A percentile compares a stretch with the other conserved stretches of the same genome.
Conservation (phyloP, 2,329 filamentous ascomycete genomes). For the Tolypocladium inflatum region DNA sequence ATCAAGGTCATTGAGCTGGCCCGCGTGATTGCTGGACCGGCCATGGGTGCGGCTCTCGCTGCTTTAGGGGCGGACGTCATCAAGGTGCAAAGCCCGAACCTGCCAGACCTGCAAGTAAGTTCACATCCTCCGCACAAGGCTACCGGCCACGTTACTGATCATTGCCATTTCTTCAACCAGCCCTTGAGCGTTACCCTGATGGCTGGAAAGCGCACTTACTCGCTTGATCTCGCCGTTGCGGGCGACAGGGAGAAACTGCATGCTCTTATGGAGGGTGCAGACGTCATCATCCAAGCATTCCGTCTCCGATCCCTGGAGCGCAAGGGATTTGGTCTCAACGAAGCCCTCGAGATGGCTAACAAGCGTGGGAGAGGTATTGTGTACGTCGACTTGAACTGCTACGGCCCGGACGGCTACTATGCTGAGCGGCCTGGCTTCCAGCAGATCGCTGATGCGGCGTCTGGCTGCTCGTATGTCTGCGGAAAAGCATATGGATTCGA, state of each 20-base stretch:
- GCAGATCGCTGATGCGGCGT: conserved; percentile 48
- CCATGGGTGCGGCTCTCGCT: conserved; percentile 30
- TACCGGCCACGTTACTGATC: too few relatives aligned
- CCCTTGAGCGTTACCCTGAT: conserved; percentile 30
- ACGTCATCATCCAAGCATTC: conserved; percentile 15
- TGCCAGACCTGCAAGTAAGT: conserved; percentile 43
- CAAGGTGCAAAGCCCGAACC: conserved; percentile 22
- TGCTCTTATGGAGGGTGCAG: conserved; percentile 34
- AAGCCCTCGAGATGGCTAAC: conserved; percentile 35
- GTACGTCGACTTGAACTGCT: conserved; percentile 58
- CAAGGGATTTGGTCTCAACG: conserved; percentile 29
- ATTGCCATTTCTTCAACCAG: conserved; percentile 19
- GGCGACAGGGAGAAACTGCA: conserved; percentile 27
- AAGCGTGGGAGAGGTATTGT: conserved; percentile 49
- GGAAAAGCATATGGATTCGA: conserved; percentile 15
- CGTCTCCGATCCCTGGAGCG: conserved; percentile 31
- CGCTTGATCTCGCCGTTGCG: conserved; percentile 34
- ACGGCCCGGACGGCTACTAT: conserved; percentile 48
- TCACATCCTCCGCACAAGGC: too few relatives aligned
- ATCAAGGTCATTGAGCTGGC: conserved; percentile 41
- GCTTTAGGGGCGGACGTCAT: conserved; percentile 29
- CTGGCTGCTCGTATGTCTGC: conserved; percentile 22
- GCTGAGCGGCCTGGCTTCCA: conserved; percentile 54
- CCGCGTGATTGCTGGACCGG: conserved; percentile 36
- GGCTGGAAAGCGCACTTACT: conserved; percentile 14